Base-by-base conservation (phyloP, 495 filamentous ascomycete genomes). In the Hypoxylon perforatum region DNA sequence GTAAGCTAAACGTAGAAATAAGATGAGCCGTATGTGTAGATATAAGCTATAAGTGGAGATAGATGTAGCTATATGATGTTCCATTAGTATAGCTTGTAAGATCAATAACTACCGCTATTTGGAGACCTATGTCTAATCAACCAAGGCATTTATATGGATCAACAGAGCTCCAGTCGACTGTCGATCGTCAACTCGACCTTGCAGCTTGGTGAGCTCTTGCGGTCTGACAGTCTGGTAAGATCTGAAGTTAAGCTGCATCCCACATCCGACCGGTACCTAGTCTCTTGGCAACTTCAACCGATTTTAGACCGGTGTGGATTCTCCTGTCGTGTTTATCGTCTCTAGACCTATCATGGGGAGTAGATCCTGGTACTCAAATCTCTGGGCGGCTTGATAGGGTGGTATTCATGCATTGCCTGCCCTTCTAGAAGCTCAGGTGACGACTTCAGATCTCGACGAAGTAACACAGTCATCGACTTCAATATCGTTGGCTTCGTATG, bases 291-390 rank as follows among this genome's bases (percentile, higher is more conserved):
- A 47, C 39, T 41, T 21, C 48, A 58, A 36, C 59, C 60, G 50
- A 50, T 47, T 47, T 57, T 49, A 55, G 18, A 39, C 65, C 60
- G 65, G 65, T 63, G 60, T 64, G 56, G 44, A 47, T 42, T 25
- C 36, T 41, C 39, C 17, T 42, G 19, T 21, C 36, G 14, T 63
- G 53, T 30, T 18, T 45, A 46, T 45, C 35, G 48, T 41, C 51
- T 61, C 30, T 23, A 56, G 55, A 36, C 45, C 44, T 64, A 60
- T 45, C 60, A 39, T 47, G 42, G 44, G n/a, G 45, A 46, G 44
- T 8, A 42, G 19, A 28, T n/a, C 25, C 30, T 19, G 22, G 21
- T 18, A 46, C 41, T 17, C 25, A 30, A n/a, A 17, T 7, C 46
- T 42, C 14, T 42, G 46, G 35, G 15, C 21, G 46, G 44, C 30